Conservation (phyloP, 352 stramenopile genomes). For the Phytophthora multivora region DNA sequence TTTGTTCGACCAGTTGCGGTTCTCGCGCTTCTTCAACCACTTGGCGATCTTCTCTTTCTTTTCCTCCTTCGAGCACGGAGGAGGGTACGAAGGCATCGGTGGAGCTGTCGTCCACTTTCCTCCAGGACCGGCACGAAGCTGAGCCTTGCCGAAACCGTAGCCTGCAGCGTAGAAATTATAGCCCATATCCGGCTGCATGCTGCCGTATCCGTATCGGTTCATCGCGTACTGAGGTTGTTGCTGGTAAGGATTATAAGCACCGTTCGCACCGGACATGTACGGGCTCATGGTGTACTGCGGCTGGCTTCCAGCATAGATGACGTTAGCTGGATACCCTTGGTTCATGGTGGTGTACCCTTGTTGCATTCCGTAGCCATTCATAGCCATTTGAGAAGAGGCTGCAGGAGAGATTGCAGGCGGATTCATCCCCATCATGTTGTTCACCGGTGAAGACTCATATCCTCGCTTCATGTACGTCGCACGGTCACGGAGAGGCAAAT, state of each 20-base stretch:
- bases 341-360: constrained; percentile 33
- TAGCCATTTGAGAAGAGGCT: constrained; percentile 26
- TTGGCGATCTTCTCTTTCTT: constrained; percentile 87
- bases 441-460: constrained; percentile 37
- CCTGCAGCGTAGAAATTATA: constrained; percentile 71
- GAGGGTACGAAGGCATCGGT: constrained; percentile 77
- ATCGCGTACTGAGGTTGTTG: constrained; percentile 55
- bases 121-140: constrained; percentile 48
- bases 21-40: constrained; percentile 86
- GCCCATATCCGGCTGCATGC: constrained; percentile 36
- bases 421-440: constrained; percentile 41
- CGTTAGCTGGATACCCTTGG: constrained; percentile 36
- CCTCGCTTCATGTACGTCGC: constrained; percentile 57
- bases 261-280: constrained; percentile 34
- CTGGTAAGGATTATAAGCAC: constrained; percentile 44
- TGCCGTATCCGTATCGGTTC: constrained; percentile 52
- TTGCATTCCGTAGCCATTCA: constrained; percentile 36
- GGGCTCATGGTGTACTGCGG: constrained; percentile 37
- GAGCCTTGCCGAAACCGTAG: constrained; percentile 58
- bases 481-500: constrained; percentile 63
- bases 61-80: constrained; percentile 79
- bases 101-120: constrained; percentile 75
- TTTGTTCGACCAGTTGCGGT: constrained; percentile 87
- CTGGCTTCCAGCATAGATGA: constrained; percentile 44
- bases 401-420: constrained; percentile 29